Evolutionary conservation across 805 yeast species (phyloP).

Genomic region (Pichia paraexigua): DNA sequence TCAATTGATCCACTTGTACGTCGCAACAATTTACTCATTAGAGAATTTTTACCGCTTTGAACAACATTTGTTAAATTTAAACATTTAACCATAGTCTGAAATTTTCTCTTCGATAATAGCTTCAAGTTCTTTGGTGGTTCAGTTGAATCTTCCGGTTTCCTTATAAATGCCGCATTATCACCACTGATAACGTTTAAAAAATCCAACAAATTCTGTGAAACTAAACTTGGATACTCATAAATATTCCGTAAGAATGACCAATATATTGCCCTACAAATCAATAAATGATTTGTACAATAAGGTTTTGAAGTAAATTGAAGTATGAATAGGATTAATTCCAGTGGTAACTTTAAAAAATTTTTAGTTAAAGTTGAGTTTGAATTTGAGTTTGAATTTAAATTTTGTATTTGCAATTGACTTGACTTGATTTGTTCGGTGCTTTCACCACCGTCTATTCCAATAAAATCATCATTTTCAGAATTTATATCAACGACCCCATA

Average conservation of each 20-base stretch:
- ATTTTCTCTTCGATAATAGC: slow-evolving; percentile 14
- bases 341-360: slow-evolving; percentile 33
- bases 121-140: slow-evolving; percentile 5
- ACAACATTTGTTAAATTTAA: slow-evolving; percentile 74
- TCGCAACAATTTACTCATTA: slow-evolving; percentile 72
- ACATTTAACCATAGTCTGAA: slow-evolving; percentile 53
- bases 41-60: slow-evolving; percentile 89
- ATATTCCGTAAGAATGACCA: slow-evolving; percentile 51
- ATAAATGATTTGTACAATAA: slow-evolving; percentile 41
- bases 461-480: background rate
- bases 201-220: slow-evolving; percentile 55
- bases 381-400: background rate
- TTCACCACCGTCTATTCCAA: slow-evolving; percentile 5
- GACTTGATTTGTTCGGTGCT: background rate
- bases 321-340: slow-evolving; percentile 40
- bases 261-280: slow-evolving; percentile 59
- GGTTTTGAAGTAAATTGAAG: slow-evolving; percentile 27
- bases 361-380: background rate
- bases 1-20: slow-evolving; percentile 62
- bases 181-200: slow-evolving; percentile 50
- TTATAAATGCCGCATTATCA: slow-evolving; percentile 13
- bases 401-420: background rate
- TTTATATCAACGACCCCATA: slow-evolving; percentile 31
- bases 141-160: background rate
- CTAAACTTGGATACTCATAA: slow-evolving; percentile 55